phyloP scores from a whole-genome alignment of 2,329 filamentous ascomycete species.

The Verticillium nonalfalfae region DNA sequence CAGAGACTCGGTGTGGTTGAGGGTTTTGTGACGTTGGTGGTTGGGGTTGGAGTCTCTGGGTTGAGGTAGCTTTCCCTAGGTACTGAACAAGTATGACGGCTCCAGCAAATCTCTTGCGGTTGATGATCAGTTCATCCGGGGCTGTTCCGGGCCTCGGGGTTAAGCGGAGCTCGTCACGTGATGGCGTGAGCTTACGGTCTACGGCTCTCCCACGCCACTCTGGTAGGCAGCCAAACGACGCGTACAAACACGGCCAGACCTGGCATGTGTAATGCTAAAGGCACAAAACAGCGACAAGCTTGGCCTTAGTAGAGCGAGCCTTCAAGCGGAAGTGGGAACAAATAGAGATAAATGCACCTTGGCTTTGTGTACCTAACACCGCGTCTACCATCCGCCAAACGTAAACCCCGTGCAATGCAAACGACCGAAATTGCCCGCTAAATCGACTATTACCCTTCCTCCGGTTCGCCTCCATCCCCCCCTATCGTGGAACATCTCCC shows the following conservation, averaged over 20 bases:
- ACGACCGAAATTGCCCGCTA: not conserved
- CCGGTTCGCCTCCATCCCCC: not conserved
- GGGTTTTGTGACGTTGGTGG: not conserved
- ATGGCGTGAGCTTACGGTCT: not conserved
- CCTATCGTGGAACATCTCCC: constrained; percentile 14
- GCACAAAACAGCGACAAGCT: too few species aligned
- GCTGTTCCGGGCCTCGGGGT: constrained; percentile 3
- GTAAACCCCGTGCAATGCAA: not conserved
- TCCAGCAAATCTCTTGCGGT: constrained; percentile 2
- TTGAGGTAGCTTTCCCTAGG: not conserved
- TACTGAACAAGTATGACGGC: not conserved
- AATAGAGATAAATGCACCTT: not conserved
- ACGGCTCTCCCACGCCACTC: not conserved
- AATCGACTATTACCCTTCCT: not conserved
- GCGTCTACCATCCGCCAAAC: not conserved
- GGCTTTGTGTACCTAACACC: not conserved
- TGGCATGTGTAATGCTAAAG: not conserved
- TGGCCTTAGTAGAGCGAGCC: too few species aligned
- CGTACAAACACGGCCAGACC: not conserved
- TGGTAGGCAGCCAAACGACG: not conserved
- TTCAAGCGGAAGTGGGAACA: not conserved
- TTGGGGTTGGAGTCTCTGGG: not conserved
- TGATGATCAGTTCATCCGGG: constrained; percentile 5
- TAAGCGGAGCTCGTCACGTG: constrained; percentile 1
- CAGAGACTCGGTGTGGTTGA: not conserved